A percentile compares a stretch with the other conserved stretches of the same genome.
Conservation (phyloP, 2,329 filamentous ascomycete genomes). For the Lasiodiplodia hormozganensis region DNA sequence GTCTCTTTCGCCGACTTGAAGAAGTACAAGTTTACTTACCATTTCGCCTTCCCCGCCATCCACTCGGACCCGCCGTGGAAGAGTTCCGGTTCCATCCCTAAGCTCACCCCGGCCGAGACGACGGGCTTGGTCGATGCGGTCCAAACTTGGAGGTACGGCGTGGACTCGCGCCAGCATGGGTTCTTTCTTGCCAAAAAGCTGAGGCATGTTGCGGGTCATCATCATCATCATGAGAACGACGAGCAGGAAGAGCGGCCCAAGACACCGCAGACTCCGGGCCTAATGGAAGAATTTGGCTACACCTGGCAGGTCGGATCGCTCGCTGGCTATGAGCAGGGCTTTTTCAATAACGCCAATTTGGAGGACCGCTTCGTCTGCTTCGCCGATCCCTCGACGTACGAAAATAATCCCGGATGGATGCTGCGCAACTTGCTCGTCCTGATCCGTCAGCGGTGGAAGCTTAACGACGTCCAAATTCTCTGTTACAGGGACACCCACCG, state of each 20-base stretch:
- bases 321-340: conserved; percentile 80
- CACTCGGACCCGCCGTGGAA: conserved; percentile 89
- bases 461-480: conserved; percentile 80
- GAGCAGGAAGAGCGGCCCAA: conserved; percentile 40
- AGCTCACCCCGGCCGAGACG: conserved; percentile 73
- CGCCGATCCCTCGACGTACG: conserved; percentile 90
- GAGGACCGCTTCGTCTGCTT: conserved; percentile 86
- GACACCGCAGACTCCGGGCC: conserved; percentile 54
- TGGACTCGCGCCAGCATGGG: conserved; percentile 84
- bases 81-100: conserved; percentile 42
- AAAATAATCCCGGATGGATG: conserved; percentile 89
- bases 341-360: conserved; percentile 76
- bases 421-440: conserved; percentile 87
- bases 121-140: conserved; percentile 80
- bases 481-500: conserved; percentile 88
- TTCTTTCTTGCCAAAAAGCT: conserved; percentile 94
- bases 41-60: conserved; percentile 94
- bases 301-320: conserved; percentile 81
- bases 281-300: conserved; percentile 66
- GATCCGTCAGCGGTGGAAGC: conserved; percentile 79
- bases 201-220: conserved; percentile 37
- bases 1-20: conserved; percentile 96
- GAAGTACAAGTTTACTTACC: conserved; percentile 97
- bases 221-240: not conserved
- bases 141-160: conserved; percentile 84